phyloP scores from a whole-genome alignment of 306 rosid genomes.

The Acacia melanoxylon region DNA sequence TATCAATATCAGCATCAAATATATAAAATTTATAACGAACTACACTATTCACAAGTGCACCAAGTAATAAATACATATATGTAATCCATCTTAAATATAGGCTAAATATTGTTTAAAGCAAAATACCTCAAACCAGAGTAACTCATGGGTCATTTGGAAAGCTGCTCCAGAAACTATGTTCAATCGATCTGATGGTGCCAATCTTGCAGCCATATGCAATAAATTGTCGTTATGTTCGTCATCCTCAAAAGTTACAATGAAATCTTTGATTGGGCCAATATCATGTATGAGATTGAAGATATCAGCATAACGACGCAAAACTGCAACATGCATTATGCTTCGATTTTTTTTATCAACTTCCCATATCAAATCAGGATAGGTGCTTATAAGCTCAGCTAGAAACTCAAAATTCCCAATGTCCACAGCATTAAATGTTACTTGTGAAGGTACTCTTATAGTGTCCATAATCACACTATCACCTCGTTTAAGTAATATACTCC shows the following conservation, averaged over 20 bases:
- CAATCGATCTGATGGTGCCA: constrained; percentile 34
- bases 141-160: constrained; percentile 46
- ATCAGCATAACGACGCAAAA: constrained; percentile 43
- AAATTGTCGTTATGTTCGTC: not conserved
- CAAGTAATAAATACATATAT: not conserved
- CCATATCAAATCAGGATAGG: constrained; percentile 48
- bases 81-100: not conserved
- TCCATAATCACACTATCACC: constrained; percentile 2
- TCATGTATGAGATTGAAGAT: constrained; percentile 49
- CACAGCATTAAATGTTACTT: constrained; percentile 33
- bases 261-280: constrained; percentile 31
- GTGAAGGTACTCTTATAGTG: constrained; percentile 23
- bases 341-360: constrained; percentile 18
- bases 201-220: constrained; percentile 40
- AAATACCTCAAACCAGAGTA: constrained; percentile 52
- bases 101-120: not conserved
- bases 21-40: not conserved
- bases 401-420: constrained; percentile 48
- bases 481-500: constrained; percentile 18
- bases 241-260: constrained; percentile 15
- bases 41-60: not conserved
- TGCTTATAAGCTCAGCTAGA: constrained; percentile 36
- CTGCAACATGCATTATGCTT: constrained; percentile 43
- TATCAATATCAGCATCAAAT: not conserved
- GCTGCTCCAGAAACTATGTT: constrained; percentile 47